Conservation (phyloP, 2,329 filamentous ascomycete genomes). For the Colletotrichum agaves region DNA sequence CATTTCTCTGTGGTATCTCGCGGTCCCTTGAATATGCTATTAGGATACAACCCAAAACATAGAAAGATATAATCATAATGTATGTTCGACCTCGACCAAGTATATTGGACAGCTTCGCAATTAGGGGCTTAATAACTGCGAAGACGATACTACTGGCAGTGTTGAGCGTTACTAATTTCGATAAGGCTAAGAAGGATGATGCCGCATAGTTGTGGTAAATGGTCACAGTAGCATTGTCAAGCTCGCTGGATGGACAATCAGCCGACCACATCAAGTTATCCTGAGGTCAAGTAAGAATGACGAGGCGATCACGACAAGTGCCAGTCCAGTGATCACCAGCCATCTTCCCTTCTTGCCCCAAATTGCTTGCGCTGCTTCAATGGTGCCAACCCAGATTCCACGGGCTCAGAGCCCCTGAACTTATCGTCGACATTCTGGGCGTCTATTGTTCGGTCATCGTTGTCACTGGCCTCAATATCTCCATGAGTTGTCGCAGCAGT, state of each 20-base stretch:
- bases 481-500: not conserved
- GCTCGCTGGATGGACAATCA: not conserved
- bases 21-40: constrained; percentile 32
- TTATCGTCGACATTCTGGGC: not conserved
- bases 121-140: constrained; percentile 18
- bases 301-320: constrained; percentile 24
- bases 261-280: not conserved
- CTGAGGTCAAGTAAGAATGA: not conserved
- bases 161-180: constrained; percentile 16
- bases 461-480: not conserved
- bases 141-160: constrained; percentile 19
- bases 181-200: constrained; percentile 23
- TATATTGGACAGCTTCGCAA: constrained; percentile 28
- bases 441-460: not conserved
- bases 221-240: constrained; percentile 23
- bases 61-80: constrained; percentile 21
- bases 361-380: constrained; percentile 14
- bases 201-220: constrained; percentile 29
- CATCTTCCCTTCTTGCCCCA: constrained; percentile 23
- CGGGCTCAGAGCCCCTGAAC: not conserved
- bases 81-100: constrained; percentile 27
- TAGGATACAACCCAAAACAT: constrained; percentile 18
- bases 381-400: constrained; percentile 15
- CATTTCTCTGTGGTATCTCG: constrained; percentile 47
- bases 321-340: constrained; percentile 22